These are phyloP conservation scores for Halophytophthora batemanensis DNA, from an alignment of 352 stramenopile species.

Conservation along the genomic window DNA sequence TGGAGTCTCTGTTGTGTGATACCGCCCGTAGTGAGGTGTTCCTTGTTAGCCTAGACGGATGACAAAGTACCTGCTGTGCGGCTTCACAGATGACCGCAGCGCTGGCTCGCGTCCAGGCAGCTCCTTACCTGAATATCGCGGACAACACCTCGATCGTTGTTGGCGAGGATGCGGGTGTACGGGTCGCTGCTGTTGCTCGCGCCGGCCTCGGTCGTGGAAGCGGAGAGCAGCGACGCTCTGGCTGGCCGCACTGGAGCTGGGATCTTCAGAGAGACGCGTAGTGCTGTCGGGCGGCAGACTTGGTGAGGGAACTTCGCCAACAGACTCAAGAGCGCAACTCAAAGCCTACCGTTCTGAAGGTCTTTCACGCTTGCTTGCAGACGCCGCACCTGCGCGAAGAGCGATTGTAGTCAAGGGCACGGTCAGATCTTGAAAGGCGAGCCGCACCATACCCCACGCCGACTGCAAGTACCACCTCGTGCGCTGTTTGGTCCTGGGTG, in stretches of 20 bases:
- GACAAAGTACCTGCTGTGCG: neutral
- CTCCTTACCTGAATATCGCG: slow-evolving; percentile 41
- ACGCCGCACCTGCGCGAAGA: slow-evolving; percentile 19
- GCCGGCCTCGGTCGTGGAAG: neutral
- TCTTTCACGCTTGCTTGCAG: slow-evolving; percentile 37
- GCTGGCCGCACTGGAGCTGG: slow-evolving; percentile 10
- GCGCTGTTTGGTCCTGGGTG: neutral
- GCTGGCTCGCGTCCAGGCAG: no score
- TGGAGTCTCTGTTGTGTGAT: slow-evolving; percentile 23
- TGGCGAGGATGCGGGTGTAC: slow-evolving; percentile 38
- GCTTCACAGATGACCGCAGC: neutral
- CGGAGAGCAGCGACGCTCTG: neutral
- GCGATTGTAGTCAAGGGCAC: neutral
- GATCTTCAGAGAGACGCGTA: slow-evolving; percentile 17
- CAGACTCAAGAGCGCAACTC: neutral
- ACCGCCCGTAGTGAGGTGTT: neutral
- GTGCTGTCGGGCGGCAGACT: slow-evolving; percentile 7
- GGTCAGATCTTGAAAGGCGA: no score
- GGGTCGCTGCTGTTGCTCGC: slow-evolving; percentile 21
- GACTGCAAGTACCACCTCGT: neutral
- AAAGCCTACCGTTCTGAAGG: slow-evolving; percentile 28
- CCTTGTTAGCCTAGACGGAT: neutral
- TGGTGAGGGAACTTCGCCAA: neutral
- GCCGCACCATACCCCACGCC: no score
- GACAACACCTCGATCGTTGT: slow-evolving; percentile 45